phyloP scores from a whole-genome alignment of 306 rosid genomes.

The Ormosia emarginata region DNA sequence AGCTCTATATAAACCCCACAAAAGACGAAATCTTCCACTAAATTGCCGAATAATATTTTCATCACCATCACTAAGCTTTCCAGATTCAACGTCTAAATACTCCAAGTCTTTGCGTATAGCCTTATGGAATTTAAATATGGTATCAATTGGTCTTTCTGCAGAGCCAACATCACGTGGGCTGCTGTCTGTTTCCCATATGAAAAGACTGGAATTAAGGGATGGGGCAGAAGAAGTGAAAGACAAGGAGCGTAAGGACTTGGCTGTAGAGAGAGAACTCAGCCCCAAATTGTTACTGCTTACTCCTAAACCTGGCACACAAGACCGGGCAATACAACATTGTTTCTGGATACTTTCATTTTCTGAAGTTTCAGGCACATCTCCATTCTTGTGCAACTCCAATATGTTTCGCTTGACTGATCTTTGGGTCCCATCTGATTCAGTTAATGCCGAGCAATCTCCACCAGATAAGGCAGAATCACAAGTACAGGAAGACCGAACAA shows the following conservation, averaged over 20 bases:
- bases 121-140: constrained; percentile 95
- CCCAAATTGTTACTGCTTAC: constrained; percentile 86
- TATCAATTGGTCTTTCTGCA: constrained; percentile 94
- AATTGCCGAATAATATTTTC: constrained; percentile 73
- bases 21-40: constrained; percentile 88
- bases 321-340: constrained; percentile 54
- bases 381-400: constrained; percentile 37
- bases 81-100: constrained; percentile 96
- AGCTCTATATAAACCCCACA: constrained; percentile 99
- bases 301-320: constrained; percentile 97
- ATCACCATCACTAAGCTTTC: constrained; percentile 86
- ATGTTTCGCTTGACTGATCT: constrained; percentile 60
- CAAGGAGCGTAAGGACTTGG: constrained; percentile 84
- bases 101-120: constrained; percentile 98
- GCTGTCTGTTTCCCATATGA: constrained; percentile 85
- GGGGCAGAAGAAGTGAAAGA: constrained; percentile 86
- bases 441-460: constrained; percentile 44
- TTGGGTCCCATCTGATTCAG: constrained; percentile 49
- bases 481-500: constrained; percentile 44
- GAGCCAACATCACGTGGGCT: constrained; percentile 55
- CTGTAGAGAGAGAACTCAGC: constrained; percentile 61
- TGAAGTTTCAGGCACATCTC: constrained; percentile 34
- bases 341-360: constrained; percentile 46
- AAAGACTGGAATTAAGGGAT: constrained; percentile 92
- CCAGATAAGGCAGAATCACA: constrained; percentile 56